These are phyloP conservation scores for Phytophthora cryptogea DNA, from an alignment of 352 stramenopile species.

Conservation along the genomic window DNA sequence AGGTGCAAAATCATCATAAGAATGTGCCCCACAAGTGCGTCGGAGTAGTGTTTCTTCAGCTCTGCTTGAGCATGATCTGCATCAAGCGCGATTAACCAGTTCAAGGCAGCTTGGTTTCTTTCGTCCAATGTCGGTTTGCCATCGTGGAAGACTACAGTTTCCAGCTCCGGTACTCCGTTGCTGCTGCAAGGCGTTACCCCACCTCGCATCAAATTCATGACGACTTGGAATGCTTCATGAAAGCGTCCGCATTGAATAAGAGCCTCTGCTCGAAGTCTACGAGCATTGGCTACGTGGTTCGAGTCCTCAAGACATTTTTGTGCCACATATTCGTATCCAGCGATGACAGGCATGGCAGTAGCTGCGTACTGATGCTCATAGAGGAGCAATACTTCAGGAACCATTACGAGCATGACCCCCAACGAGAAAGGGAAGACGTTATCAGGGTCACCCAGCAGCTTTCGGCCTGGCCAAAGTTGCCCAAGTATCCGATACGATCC, in stretches of 20 bases:
- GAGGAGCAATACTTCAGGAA: constrained; percentile 58
- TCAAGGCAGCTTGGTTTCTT: constrained; percentile 33
- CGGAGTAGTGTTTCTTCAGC: constrained; percentile 28
- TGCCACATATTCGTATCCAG: constrained; percentile 56
- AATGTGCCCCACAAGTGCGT: constrained; percentile 35
- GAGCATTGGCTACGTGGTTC: constrained; percentile 59
- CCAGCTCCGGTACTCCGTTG: constrained; percentile 1
- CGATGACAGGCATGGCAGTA: constrained; percentile 59
- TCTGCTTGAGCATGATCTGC: constrained; percentile 16
- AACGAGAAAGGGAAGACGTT: constrained; percentile 43
- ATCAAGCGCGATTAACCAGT: constrained; percentile 41
- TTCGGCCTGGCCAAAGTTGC: constrained; percentile 63
- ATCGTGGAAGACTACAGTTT: constrained; percentile 34
- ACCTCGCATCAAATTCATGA: constrained; percentile 36
- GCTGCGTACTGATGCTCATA: constrained; percentile 52
- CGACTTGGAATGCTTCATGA: constrained; percentile 48
- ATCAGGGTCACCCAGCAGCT: constrained; percentile 51
- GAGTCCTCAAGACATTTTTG: constrained; percentile 46
- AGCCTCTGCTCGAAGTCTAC: constrained; percentile 50
- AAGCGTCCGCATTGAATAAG: constrained; percentile 58
- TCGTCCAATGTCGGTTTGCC: constrained; percentile 45
- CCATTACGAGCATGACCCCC: constrained; percentile 41
- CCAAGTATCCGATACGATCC: constrained; percentile 55
- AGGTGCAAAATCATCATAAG: constrained; percentile 40
- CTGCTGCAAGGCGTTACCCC: constrained; percentile 21